phyloP scores from a whole-genome alignment of 257 asterid species.

The Scutellaria minor region DNA sequence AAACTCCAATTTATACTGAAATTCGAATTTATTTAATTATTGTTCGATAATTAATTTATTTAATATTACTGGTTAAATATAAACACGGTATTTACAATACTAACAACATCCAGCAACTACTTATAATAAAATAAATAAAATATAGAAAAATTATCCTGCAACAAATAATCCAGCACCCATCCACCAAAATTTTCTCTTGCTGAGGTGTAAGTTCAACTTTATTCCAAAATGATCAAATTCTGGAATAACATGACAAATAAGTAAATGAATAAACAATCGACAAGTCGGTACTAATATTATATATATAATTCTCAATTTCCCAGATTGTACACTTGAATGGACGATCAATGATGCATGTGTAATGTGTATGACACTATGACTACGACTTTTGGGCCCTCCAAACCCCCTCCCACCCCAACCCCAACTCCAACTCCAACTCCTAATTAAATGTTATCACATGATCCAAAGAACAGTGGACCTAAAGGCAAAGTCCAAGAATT shows the following conservation, averaged over 20 bases:
- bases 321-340: constrained; percentile 27
- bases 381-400: constrained; percentile 47
- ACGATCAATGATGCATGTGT: constrained; percentile 50
- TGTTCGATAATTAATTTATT: no score
- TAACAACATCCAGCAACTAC: no score
- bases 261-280: background rate
- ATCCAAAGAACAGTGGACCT: constrained; percentile 46
- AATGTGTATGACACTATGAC: constrained; percentile 30
- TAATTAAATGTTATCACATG: constrained; percentile 54
- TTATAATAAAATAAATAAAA: background rate
- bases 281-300: constrained; percentile 10
- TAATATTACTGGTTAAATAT: no score
- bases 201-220: constrained; percentile 32
- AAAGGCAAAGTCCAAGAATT: constrained; percentile 31
- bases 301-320: constrained; percentile 29
- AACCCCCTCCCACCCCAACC: background rate
- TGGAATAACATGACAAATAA: background rate
- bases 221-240: constrained; percentile 28
- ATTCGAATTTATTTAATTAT: no score
- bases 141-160: background rate
- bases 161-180: background rate
- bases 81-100: no score
- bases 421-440: constrained; percentile 18
- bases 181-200: constrained; percentile 5
- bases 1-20: no score